Evolutionary conservation across 1,284 basidiomycete species (phyloP), one percentile per base, ranked within the genome.

Genomic region (Schizopora paradoxa): DNA sequence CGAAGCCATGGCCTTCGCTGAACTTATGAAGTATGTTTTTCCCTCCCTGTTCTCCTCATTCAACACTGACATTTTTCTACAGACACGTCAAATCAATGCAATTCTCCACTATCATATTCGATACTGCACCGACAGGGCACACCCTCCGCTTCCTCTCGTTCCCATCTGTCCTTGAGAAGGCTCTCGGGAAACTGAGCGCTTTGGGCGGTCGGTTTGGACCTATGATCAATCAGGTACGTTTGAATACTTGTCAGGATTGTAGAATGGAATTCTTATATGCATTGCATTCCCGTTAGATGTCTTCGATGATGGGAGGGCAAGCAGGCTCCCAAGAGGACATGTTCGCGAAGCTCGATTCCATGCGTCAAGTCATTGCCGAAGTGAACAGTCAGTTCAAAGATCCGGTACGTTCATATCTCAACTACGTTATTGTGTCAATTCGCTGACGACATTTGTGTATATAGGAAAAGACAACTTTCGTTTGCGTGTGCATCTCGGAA

Each of bases 61-160:
- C 31, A 25, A 22, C 7, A 36, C 32, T 23, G 26, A n/a, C n/a
- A 7, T 8, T 19, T n/a, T 14, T 14, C 35, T 1, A 1, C 55
- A 95, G 91, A 62, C 94, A 98, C 65, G 96, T 99, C 67, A 98
- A 99, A 69, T 96, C 91, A n/a, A 98, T 99, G 95, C 85, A 98
- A 68, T 99, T 96, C 72, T 94, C 91, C 18, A 91, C 96, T 47
- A 98, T 99, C 61, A 94, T 99, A 22, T 99, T 99, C 61, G 95
- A 99, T 64, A 99, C 95, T 1, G 95, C 95, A 29, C 95, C 95
- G 2, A 99, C 95, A 5, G 96, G 95, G 2, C 95, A 99, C 67
- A 99, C 95, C 0, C 76, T 99, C 4, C 91, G 95, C 29, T 99
- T 99, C 76, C 74, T 99, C 35, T 96, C 92, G 11, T 99, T 99